Conservation (phyloP, 2,329 filamentous ascomycete species). For the Emmonsiellopsis sp. region DNA sequence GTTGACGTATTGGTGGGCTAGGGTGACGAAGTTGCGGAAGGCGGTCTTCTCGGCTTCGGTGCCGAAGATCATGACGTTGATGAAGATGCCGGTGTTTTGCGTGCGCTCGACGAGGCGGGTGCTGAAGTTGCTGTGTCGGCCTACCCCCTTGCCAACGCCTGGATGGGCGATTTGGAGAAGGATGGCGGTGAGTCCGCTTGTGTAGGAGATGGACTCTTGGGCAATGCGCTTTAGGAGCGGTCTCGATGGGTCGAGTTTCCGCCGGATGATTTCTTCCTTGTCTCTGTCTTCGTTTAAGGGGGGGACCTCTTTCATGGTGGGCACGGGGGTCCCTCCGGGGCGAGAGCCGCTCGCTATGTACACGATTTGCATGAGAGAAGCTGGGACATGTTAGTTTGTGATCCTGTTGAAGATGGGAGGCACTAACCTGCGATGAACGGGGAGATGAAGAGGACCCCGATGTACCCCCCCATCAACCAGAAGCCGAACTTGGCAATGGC, state of each 20-base stretch:
- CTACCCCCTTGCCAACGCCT: slow-evolving; percentile 17
- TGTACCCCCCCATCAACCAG: not conserved
- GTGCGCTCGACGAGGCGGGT: slow-evolving; percentile 17
- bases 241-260: not conserved
- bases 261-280: not conserved
- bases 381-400: not conserved
- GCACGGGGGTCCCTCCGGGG: not conserved
- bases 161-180: slow-evolving; percentile 21
- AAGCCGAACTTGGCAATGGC: not conserved
- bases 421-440: not conserved
- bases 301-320: not conserved
- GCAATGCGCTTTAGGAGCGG: not conserved
- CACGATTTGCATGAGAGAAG: not conserved
- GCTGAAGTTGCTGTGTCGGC: slow-evolving; percentile 19
- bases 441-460: not conserved
- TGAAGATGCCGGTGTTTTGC: slow-evolving; percentile 18
- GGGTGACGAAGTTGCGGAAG: slow-evolving; percentile 9
- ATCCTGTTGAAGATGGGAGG: not conserved
- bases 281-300: not conserved
- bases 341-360: not conserved
- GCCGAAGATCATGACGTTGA: slow-evolving; percentile 13
- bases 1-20: slow-evolving; percentile 9
- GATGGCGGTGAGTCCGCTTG: slow-evolving; percentile 12
- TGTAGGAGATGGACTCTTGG: not conserved
- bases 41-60: slow-evolving; percentile 4